phyloP scores from a whole-genome alignment of 1,284 basidiomycete genomes.

The Fistulinella cinereoalba region DNA sequence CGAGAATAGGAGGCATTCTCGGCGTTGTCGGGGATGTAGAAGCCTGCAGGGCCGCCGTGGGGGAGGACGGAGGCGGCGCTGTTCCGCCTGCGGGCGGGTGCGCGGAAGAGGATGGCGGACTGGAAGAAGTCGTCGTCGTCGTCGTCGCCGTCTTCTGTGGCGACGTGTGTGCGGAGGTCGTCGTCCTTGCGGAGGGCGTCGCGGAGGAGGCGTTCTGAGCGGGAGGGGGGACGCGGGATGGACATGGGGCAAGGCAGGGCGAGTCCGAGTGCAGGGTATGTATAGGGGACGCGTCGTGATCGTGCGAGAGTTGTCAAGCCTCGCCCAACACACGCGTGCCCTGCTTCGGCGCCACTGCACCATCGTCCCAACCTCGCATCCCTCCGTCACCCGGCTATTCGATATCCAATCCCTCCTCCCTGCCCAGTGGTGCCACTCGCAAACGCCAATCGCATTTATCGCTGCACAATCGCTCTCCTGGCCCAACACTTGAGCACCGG shows the following conservation, averaged over 20 bases:
- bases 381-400: conserved; percentile 9
- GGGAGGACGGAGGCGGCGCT: conserved; percentile 19
- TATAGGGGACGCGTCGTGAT: conserved; percentile 23
- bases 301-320: conserved; percentile 28
- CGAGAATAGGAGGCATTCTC: conserved; percentile 31
- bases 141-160: conserved; percentile 32
- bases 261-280: conserved; percentile 15
- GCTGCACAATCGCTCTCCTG: neutral
- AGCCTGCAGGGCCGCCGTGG: conserved; percentile 10
- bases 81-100: conserved; percentile 13
- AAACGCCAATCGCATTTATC: conserved; percentile 9
- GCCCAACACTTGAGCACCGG: neutral
- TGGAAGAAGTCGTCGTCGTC: conserved; percentile 33
- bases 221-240: conserved; percentile 30
- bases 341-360: neutral
- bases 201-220: conserved; percentile 56
- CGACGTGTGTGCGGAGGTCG: conserved; percentile 20
- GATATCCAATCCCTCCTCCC: neutral
- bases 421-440: neutral
- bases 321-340: conserved; percentile 21
- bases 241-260: conserved; percentile 10
- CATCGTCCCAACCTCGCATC: conserved; percentile 7
- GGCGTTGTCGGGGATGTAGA: conserved; percentile 25
- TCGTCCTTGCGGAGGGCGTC: conserved; percentile 56
- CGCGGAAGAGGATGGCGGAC: conserved; percentile 25